Conservation (phyloP, 2,329 filamentous ascomycete species). For the Nigrospora sphaerica region DNA sequence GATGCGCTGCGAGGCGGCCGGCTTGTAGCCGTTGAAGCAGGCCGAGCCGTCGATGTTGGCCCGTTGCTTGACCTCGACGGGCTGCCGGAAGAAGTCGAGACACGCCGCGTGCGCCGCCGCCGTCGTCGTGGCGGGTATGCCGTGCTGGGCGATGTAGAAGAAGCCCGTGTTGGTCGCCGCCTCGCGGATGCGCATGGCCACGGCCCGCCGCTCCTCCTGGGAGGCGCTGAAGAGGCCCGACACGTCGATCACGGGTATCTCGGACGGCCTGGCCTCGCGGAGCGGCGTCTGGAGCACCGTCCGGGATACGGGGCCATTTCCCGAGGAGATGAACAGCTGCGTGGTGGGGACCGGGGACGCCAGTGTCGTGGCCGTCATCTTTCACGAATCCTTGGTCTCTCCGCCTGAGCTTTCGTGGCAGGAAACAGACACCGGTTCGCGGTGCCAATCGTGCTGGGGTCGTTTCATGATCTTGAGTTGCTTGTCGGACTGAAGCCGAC, state of each 20-base stretch:
- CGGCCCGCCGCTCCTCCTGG: slow-evolving; percentile 24
- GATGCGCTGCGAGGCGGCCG: slow-evolving; percentile 19
- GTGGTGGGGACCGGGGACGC: slow-evolving; percentile 4
- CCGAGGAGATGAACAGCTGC: slow-evolving; percentile 14
- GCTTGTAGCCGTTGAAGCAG: slow-evolving; percentile 30
- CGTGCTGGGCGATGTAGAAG: slow-evolving; percentile 32
- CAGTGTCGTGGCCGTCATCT: too few relatives aligned
- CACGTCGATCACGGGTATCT: slow-evolving; percentile 37
- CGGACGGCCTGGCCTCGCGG: slow-evolving; percentile 13
- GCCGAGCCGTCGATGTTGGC: slow-evolving; percentile 27
- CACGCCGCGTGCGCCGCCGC: slow-evolving; percentile 14
- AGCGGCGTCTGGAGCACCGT: slow-evolving; percentile 13
- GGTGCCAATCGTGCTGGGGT: too few relatives aligned
- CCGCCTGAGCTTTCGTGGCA: too few relatives aligned
- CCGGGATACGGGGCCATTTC: slow-evolving; percentile 14
- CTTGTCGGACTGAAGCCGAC: too few relatives aligned
- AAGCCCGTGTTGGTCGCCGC: slow-evolving; percentile 34
- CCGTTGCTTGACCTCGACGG: slow-evolving; percentile 11
- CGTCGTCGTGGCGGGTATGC: slow-evolving; percentile 18
- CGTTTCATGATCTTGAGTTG: too few relatives aligned
- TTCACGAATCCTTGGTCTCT: too few relatives aligned
- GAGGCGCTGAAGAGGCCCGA: slow-evolving; percentile 27
- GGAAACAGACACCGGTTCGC: too few relatives aligned
- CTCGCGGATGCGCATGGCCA: slow-evolving; percentile 31
- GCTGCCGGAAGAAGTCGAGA: slow-evolving; percentile 17